Percentiles rank a stretch among this genome's conserved stretches.
phyloP scores from a whole-genome alignment of 345 rosid species.

The Ceriops decandra region DNA sequence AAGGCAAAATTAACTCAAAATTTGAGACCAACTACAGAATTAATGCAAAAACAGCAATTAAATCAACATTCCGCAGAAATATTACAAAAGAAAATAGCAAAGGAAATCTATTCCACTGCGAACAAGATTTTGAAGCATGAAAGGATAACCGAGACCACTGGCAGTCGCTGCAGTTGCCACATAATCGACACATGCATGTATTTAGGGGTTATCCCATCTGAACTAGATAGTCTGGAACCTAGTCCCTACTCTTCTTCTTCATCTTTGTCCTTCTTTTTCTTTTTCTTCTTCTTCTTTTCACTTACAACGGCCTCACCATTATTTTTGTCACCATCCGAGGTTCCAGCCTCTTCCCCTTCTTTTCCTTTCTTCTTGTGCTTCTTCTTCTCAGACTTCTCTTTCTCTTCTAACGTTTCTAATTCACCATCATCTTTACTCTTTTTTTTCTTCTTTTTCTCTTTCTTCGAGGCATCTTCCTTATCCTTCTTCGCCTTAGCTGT shows the following conservation, averaged over 20 bases:
- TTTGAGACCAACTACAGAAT: neutral
- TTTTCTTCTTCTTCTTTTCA: slow-evolving; percentile 64
- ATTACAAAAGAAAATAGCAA: neutral
- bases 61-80: neutral
- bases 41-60: neutral
- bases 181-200: neutral
- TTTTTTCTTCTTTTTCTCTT: slow-evolving; percentile 46
- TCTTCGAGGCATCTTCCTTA: slow-evolving; percentile 12
- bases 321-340: slow-evolving; percentile 33
- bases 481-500: slow-evolving; percentile 3
- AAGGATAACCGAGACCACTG: neutral
- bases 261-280: slow-evolving; percentile 56
- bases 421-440: slow-evolving; percentile 35
- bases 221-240: neutral
- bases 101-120: neutral
- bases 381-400: slow-evolving; percentile 54
- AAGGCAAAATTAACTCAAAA: neutral
- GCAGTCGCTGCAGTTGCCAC: neutral
- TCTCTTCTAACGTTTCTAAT: slow-evolving; percentile 30
- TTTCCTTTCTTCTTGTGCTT: slow-evolving; percentile 72
- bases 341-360: slow-evolving; percentile 39
- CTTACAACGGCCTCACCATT: slow-evolving; percentile 46
- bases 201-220: neutral
- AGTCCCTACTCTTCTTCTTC: slow-evolving; percentile 25
- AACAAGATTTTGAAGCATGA: neutral